Percentiles rank a stretch among this genome's conserved stretches.
These are phyloP conservation scores for Cadophora gregata DNA, from an alignment of 2,329 filamentous ascomycete species.

Conservation along the genomic window DNA sequence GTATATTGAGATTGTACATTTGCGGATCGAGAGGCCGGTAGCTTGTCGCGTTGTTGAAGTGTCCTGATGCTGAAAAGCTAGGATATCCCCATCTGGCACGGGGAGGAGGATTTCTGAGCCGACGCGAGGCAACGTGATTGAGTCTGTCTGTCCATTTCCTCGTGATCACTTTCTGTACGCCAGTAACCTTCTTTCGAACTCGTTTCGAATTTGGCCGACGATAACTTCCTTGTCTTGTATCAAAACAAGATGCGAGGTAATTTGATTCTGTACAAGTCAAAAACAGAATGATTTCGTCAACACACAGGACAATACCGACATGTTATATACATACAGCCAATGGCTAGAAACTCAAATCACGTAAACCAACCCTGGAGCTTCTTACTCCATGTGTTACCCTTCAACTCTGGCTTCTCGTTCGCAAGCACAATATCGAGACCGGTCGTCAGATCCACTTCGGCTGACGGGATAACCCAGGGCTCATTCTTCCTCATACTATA, in stretches of 20 bases:
- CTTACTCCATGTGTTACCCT: slow-evolving; percentile 29
- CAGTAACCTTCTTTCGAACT: not conserved
- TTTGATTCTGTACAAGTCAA: not conserved
- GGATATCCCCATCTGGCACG: not conserved
- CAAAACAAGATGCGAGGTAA: not conserved
- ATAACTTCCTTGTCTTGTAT: not conserved
- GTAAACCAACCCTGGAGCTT: slow-evolving; percentile 34
- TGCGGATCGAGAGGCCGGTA: slow-evolving; percentile 4
- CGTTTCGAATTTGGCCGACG: not conserved
- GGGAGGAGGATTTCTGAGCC: not conserved
- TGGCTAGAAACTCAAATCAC: not conserved
- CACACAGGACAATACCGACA: not conserved
- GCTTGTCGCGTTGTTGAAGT: not conserved
- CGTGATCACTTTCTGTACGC: not conserved
- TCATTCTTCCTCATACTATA: slow-evolving; percentile 51
- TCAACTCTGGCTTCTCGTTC: slow-evolving; percentile 33
- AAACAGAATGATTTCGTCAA: not conserved
- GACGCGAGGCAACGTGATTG: not conserved
- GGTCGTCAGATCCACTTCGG: slow-evolving; percentile 59
- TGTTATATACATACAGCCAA: not conserved
- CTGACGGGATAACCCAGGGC: slow-evolving; percentile 55
- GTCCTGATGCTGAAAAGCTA: not conserved
- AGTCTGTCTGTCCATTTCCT: not conserved
- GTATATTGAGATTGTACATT: not conserved
- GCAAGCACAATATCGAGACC: slow-evolving; percentile 50